Percentiles rank a stretch among this genome's conserved stretches.
Conservation (phyloP, 1,284 basidiomycete species). For the Ustilago shanxiensis region DNA sequence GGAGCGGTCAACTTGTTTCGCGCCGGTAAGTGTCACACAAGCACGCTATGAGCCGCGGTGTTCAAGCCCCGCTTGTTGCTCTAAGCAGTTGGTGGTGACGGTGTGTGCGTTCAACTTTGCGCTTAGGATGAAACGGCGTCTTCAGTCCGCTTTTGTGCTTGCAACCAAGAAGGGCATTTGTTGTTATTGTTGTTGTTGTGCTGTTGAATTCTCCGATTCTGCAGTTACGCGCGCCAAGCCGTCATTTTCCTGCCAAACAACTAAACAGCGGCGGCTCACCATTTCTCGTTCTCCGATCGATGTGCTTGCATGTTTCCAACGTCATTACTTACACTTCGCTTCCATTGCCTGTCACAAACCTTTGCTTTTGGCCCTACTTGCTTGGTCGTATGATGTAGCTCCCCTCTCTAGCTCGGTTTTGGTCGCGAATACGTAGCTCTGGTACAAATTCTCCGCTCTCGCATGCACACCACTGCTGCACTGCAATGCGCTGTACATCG, state of each 20-base stretch:
- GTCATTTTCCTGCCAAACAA: not conserved
- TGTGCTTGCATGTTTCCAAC: constrained; percentile 24
- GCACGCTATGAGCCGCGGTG: not conserved
- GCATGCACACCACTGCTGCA: not conserved
- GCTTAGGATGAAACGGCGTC: not conserved
- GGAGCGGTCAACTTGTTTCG: not conserved
- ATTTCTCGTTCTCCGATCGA: constrained; percentile 32
- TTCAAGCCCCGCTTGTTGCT: not conserved
- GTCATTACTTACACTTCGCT: constrained; percentile 38
- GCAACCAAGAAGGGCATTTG: no score
- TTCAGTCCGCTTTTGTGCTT: not conserved
- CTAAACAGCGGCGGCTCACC: not conserved
- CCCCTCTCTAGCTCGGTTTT: not conserved
- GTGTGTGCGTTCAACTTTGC: no score
- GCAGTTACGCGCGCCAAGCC: constrained; percentile 8
- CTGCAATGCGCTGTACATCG: constrained; percentile 2
- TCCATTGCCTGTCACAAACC: no score
- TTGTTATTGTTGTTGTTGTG: no score
- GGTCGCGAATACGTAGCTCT: not conserved
- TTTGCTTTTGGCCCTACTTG: not conserved
- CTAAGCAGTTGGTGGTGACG: no score
- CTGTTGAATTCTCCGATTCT: constrained; percentile 11
- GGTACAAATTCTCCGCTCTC: constrained; percentile 7
- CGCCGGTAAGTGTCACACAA: not conserved
- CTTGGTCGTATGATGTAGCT: constrained; percentile 6